phyloP scores from a whole-genome alignment of 108 stramenopile species.

The Chaetoceros tenuissimus region DNA sequence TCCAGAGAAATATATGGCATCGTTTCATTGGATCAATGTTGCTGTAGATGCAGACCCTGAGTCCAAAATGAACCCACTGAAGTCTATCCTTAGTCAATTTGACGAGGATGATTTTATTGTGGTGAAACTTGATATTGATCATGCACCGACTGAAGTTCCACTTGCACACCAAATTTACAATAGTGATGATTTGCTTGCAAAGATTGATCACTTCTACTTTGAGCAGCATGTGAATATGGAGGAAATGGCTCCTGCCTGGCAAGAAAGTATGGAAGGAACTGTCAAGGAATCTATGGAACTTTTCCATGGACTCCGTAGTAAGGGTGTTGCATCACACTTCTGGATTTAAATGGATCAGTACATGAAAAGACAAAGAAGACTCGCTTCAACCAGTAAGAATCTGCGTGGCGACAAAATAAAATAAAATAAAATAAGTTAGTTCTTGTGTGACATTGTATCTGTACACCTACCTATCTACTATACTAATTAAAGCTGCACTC shows the following conservation, averaged over 20 bases:
- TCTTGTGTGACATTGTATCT: too few relatives aligned
- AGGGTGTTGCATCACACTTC: constrained; percentile 47
- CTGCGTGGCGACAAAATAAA: too few relatives aligned
- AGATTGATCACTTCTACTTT: too few relatives aligned
- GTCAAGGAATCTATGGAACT: constrained; percentile 36
- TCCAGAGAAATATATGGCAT: constrained; percentile 13
- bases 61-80: constrained; percentile 35
- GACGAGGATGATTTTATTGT: too few relatives aligned
- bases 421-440: too few relatives aligned
- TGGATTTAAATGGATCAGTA: too few relatives aligned
- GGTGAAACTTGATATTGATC: too few relatives aligned
- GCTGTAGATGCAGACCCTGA: constrained; percentile 20
- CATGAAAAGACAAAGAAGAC: too few relatives aligned
- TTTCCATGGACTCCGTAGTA: constrained; percentile 27
- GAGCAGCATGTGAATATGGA: constrained; percentile 50
- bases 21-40: constrained; percentile 59
- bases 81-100: constrained; percentile 52
- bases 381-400: too few relatives aligned
- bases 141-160: constrained; percentile 22
- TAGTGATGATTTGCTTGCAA: constrained; percentile 2
- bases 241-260: constrained; percentile 29
- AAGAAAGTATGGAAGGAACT: constrained; percentile 19
- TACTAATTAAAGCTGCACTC: too few relatives aligned
- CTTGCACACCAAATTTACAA: constrained; percentile 29
- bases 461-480: too few relatives aligned